Evolutionary conservation across 208 protist genomes (phyloP).

Genomic region (Leishmania lainsoni): DNA sequence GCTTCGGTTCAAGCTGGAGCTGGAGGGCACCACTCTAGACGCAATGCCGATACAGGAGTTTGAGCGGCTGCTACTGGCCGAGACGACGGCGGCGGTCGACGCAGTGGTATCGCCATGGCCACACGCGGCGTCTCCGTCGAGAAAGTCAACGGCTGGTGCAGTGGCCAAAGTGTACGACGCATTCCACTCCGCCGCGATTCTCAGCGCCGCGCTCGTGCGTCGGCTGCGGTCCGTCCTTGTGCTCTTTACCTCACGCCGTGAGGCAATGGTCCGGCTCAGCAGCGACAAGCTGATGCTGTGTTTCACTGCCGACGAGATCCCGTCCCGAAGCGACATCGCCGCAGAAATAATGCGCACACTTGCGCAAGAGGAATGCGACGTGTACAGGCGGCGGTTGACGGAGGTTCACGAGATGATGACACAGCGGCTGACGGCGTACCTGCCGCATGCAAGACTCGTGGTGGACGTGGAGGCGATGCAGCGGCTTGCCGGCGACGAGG

Average conservation of each 20-base stretch:
- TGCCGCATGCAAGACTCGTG: conserved; percentile 50
- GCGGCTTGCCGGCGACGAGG: conserved; percentile 37
- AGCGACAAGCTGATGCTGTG: conserved; percentile 77
- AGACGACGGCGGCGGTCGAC: conserved; percentile 43
- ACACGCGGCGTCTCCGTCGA: neutral
- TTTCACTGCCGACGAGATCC: conserved; percentile 44
- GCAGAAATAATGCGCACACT: conserved; percentile 41
- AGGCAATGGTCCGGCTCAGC: conserved; percentile 46
- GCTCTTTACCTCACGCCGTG: conserved; percentile 63
- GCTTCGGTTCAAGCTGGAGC: conserved; percentile 69
- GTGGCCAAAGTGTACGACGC: conserved; percentile 14
- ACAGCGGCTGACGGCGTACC: conserved; percentile 49
- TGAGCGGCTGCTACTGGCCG: conserved; percentile 46
- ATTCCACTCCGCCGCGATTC: conserved; percentile 61
- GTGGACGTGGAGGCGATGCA: conserved; percentile 50
- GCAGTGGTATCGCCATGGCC: conserved; percentile 13
- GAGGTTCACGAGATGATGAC: conserved; percentile 46
- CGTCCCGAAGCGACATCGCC: conserved; percentile 52
- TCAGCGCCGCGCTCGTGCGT: conserved; percentile 46
- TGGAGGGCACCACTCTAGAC: conserved; percentile 57
- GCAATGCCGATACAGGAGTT: conserved; percentile 49
- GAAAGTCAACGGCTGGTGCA: neutral
- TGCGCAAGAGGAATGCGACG: conserved; percentile 46
- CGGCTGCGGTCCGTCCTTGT: conserved; percentile 55
- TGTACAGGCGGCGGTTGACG: conserved; percentile 43